Conservation (phyloP, 2,329 filamentous ascomycete genomes). For the Waltergamsia citrina region DNA sequence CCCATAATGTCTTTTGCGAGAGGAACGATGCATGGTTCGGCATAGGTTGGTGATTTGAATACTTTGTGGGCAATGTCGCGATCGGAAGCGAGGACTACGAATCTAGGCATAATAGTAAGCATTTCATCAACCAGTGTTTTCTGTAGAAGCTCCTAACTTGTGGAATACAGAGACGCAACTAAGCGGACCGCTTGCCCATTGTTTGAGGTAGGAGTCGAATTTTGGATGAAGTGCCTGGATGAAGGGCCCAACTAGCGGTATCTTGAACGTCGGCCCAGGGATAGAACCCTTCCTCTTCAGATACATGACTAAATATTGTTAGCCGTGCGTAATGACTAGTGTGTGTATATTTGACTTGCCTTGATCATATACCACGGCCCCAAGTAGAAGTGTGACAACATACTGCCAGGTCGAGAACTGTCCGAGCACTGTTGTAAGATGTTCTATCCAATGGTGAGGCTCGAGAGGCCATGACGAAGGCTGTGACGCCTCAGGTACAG, state of each 20-base stretch:
- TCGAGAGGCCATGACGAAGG: too few species aligned
- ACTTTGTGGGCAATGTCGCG: constrained; percentile 74
- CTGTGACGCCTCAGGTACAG: too few species aligned
- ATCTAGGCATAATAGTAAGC: constrained; percentile 34
- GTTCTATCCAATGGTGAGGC: not conserved
- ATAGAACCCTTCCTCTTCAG: constrained; percentile 52
- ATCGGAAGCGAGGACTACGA: constrained; percentile 69
- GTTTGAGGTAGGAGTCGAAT: constrained; percentile 63
- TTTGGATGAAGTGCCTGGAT: constrained; percentile 65
- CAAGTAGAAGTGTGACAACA: constrained; percentile 18
- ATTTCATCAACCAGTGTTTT: not conserved
- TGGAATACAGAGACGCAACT: constrained; percentile 81
- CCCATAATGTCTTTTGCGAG: constrained; percentile 66
- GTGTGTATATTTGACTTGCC: constrained; percentile 10
- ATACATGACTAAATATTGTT: constrained; percentile 40
- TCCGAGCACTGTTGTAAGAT: too few species aligned
- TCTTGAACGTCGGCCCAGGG: constrained; percentile 53
- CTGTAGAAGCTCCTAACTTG: constrained; percentile 43
- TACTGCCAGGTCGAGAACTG: constrained; percentile 16
- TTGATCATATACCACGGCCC: constrained; percentile 29
- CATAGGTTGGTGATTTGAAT: constrained; percentile 67
- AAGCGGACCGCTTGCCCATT: constrained; percentile 70
- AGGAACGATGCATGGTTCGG: constrained; percentile 72
- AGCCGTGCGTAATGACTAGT: constrained; percentile 3
- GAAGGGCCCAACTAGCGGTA: constrained; percentile 67